These are phyloP conservation scores for Candida xiaguanensis DNA, from an alignment of 805 yeast genomes.

Conservation along the genomic window DNA sequence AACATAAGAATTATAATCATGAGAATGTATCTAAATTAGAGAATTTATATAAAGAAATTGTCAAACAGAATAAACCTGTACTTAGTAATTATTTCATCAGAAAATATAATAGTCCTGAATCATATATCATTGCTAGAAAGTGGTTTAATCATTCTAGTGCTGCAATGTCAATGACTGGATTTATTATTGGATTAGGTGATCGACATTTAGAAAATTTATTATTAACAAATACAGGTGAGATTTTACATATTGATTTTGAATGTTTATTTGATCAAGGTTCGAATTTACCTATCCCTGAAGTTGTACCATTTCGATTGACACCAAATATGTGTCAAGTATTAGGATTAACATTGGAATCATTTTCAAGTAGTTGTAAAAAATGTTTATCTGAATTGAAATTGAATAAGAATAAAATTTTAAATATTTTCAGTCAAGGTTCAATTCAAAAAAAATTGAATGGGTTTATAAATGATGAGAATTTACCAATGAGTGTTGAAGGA, in stretches of 20 bases:
- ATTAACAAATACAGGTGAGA: constrained; percentile 68
- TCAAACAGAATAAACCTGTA: constrained; percentile 56
- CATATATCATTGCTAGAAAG: constrained; percentile 81
- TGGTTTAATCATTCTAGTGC: constrained; percentile 77
- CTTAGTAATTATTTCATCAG: constrained; percentile 85
- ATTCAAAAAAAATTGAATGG: constrained; percentile 82
- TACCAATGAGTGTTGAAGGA: constrained; percentile 86
- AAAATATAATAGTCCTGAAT: constrained; percentile 81
- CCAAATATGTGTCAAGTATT: constrained; percentile 90
- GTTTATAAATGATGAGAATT: constrained; percentile 68
- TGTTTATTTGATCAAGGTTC: constrained; percentile 88
- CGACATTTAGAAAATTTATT: constrained; percentile 92
- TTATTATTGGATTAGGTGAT: constrained; percentile 91
- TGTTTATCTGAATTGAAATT: constrained; percentile 67
- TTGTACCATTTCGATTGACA: constrained; percentile 91
- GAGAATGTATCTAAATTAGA: constrained; percentile 18
- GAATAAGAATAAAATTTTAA: constrained; percentile 82
- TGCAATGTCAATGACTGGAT: constrained; percentile 97
- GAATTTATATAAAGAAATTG: constrained; percentile 20
- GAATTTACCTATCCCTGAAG: constrained; percentile 74
- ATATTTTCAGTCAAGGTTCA: constrained; percentile 65
- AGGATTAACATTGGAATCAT: constrained; percentile 86
- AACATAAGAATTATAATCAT: constrained; percentile 10
- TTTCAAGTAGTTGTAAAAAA: constrained; percentile 81
- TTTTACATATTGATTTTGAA: constrained; percentile 94